phyloP scores from a whole-genome alignment of 2,329 filamentous ascomycete genomes.

The Chrysoporthe cubensis region DNA sequence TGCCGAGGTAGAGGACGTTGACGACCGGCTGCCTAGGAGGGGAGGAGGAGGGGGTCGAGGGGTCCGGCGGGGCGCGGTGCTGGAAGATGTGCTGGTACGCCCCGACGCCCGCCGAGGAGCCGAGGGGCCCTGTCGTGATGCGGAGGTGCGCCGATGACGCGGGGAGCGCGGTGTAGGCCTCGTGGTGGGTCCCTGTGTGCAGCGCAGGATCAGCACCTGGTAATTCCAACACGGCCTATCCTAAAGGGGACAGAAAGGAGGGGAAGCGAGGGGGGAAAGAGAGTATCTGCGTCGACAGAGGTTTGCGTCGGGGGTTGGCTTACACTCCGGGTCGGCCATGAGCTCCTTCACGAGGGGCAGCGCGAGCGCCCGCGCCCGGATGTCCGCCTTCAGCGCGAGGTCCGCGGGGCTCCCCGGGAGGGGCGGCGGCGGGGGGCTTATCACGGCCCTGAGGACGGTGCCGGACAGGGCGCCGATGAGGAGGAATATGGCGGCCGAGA shows the following conservation, averaged over 20 bases:
- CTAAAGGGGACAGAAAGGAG: slow-evolving; percentile 23
- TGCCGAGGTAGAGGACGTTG: slow-evolving; percentile 68
- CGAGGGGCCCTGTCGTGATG: slow-evolving; percentile 48
- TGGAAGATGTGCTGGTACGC: slow-evolving; percentile 65
- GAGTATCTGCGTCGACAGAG: neutral
- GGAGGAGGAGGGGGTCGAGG: slow-evolving; percentile 63
- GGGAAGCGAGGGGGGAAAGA: neutral
- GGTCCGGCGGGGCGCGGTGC: slow-evolving; percentile 58
- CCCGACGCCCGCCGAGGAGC: slow-evolving; percentile 46
- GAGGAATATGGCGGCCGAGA: slow-evolving; percentile 43
- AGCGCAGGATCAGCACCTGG: neutral
- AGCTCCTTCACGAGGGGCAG: slow-evolving; percentile 54
- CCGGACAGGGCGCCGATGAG: slow-evolving; percentile 46
- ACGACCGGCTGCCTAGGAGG: slow-evolving; percentile 49
- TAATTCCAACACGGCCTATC: no score
- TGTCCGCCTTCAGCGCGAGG: slow-evolving; percentile 41
- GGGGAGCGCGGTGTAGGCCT: slow-evolving; percentile 11
- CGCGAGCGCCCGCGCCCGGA: slow-evolving; percentile 47
- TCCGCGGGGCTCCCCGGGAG: slow-evolving; percentile 46
- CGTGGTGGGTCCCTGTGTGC: slow-evolving; percentile 23
- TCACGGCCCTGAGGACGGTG: slow-evolving; percentile 42
- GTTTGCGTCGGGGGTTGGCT: slow-evolving; percentile 2
- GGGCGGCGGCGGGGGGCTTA: slow-evolving; percentile 49
- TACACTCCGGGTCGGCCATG: slow-evolving; percentile 44
- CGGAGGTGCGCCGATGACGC: slow-evolving; percentile 30